A percentile compares a stretch with the other conserved stretches of the same genome.
These are phyloP conservation scores for Claviceps digitariae DNA, from an alignment of 2,329 filamentous ascomycete species.

Conservation along the genomic window DNA sequence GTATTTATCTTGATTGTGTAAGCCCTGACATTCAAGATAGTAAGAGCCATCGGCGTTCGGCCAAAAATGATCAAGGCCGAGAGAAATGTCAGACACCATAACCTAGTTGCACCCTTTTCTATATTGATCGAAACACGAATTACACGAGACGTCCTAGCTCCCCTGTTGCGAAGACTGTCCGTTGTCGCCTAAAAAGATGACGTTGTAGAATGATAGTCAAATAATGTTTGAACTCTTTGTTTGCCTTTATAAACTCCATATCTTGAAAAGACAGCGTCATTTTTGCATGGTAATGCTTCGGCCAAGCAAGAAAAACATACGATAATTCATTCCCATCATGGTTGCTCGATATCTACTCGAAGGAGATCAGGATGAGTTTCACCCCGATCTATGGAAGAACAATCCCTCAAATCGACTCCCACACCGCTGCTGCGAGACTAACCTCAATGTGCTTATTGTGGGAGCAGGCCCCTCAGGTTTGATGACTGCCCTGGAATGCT, in stretches of 20 bases:
- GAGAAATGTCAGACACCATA: background rate
- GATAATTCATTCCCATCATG: no score
- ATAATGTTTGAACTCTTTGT: no score
- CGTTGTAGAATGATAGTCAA: no score
- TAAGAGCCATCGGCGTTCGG: background rate
- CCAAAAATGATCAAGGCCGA: background rate
- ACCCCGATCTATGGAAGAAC: background rate
- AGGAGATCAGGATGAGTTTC: background rate
- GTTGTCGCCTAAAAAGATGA: no score
- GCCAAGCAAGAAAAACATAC: no score
- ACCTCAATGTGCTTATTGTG: conserved; percentile 7
- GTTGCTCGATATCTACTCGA: background rate
- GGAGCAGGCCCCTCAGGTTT: conserved; percentile 8
- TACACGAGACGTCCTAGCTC: no score
- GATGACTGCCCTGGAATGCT: conserved; percentile 8
- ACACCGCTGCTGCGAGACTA: background rate
- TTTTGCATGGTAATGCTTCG: background rate
- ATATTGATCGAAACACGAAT: background rate
- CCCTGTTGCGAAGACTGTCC: no score
- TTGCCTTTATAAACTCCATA: no score
- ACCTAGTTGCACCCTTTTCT: background rate
- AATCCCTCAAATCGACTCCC: background rate
- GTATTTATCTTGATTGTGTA: no score
- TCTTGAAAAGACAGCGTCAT: no score
- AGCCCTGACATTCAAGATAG: background rate